Evolutionary conservation across 2,329 filamentous ascomycete genomes (phyloP).

Genomic region (Scedosporium minutisporum): DNA sequence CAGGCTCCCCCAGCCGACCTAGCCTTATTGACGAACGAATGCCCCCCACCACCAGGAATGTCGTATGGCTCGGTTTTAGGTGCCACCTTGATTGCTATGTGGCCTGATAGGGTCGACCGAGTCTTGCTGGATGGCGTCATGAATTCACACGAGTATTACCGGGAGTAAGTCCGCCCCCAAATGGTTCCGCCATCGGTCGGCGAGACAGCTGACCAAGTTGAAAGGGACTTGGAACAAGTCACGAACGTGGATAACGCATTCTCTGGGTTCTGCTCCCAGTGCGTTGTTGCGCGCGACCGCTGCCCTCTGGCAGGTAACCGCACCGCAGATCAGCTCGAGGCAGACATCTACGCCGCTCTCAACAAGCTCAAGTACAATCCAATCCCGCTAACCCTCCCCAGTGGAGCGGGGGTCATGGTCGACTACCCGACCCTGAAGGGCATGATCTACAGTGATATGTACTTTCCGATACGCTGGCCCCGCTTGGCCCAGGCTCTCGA

Average conservation of each 20-base stretch:
- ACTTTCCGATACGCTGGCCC: conserved; percentile 14
- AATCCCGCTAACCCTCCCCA: conserved; percentile 10
- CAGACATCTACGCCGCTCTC: conserved; percentile 18
- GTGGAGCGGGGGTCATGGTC: conserved; percentile 11
- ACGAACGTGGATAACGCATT: conserved; percentile 18
- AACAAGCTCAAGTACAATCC: conserved; percentile 19
- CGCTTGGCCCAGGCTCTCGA: conserved; percentile 9
- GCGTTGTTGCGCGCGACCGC: conserved; percentile 15
- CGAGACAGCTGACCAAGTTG: neutral
- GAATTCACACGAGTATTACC: conserved; percentile 23
- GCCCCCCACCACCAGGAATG: neutral
- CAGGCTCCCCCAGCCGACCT: neutral
- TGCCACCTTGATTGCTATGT: conserved; percentile 6
- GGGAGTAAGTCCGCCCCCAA: conserved; percentile 9
- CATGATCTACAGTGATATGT: conserved; percentile 12
- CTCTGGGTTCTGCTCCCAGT: conserved; percentile 17
- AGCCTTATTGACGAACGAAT: neutral
- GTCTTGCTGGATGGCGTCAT: conserved; percentile 9
- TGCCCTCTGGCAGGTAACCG: conserved; percentile 21
- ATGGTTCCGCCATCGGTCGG: too few species aligned
- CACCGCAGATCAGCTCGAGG: conserved; percentile 24
- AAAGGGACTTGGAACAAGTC: conserved; percentile 16
- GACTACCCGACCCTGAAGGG: conserved; percentile 17
- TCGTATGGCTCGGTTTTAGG: conserved; percentile 8
- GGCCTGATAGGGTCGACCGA: conserved; percentile 7